Percentiles rank a stretch among this genome's conserved stretches.
phyloP scores from a whole-genome alignment of 352 stramenopile species.

The Pythium biforme region DNA sequence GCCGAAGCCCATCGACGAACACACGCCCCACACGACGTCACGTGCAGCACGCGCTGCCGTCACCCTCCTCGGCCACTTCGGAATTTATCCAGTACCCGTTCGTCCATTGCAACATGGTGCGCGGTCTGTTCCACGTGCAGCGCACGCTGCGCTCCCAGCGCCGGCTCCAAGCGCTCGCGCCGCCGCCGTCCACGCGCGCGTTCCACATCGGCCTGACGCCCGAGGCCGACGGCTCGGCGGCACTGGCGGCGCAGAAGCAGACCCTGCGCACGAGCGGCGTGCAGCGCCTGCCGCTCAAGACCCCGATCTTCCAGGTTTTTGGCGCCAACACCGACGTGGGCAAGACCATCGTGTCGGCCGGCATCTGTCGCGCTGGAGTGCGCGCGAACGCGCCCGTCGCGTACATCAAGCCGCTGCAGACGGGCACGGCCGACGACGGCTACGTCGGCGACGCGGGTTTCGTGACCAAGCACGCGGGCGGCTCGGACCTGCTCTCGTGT shows the following conservation, averaged over 20 bases:
- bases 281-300: conserved; percentile 48
- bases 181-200: background rate
- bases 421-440: conserved; percentile 69
- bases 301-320: conserved; percentile 91
- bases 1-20: conserved; percentile 9
- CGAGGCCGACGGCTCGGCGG: conserved; percentile 30
- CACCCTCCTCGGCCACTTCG: conserved; percentile 2
- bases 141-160: conserved; percentile 21
- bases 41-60: background rate
- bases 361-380: conserved; percentile 84
- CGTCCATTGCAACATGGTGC: conserved; percentile 1
- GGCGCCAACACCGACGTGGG: conserved; percentile 98
- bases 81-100: background rate
- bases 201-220: conserved; percentile 55
- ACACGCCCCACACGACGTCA: conserved; percentile 4
- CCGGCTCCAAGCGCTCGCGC: background rate
- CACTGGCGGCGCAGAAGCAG: conserved; percentile 43
- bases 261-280: conserved; percentile 56
- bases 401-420: conserved; percentile 98
- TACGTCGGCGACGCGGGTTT: conserved; percentile 88
- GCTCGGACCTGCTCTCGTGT: conserved; percentile 37
- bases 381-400: conserved; percentile 35
- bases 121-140: conserved; percentile 13
- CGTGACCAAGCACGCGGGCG: conserved; percentile 46
- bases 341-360: conserved; percentile 95